phyloP scores from a whole-genome alignment of 2,329 filamentous ascomycete species.

The Periconia sp. region DNA sequence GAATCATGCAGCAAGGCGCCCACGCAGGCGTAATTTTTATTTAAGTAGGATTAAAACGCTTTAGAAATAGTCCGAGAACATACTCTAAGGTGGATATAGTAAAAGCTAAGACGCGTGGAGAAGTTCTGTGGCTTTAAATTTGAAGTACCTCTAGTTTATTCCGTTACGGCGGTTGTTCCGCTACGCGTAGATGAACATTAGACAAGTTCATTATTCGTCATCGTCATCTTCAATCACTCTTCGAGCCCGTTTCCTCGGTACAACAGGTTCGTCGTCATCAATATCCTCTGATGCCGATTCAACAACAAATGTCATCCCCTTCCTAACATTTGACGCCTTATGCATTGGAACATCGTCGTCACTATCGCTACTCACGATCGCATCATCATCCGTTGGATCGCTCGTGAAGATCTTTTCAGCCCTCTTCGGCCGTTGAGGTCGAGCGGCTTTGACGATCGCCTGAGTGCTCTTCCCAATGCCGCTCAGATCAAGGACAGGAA shows the following conservation, averaged over 20 bases:
- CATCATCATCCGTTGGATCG: slow-evolving; percentile 40
- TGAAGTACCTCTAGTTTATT: no score
- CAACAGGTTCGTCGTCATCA: slow-evolving; percentile 24
- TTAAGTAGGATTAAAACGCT: no score
- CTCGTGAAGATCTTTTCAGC: slow-evolving; percentile 44
- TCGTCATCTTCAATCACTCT: slow-evolving; percentile 40
- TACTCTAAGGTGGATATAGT: no score
- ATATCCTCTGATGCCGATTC: slow-evolving; percentile 31
- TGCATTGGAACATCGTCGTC: slow-evolving; percentile 30
- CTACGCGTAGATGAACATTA: no score
- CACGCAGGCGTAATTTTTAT: no score
- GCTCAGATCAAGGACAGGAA: slow-evolving; percentile 32
- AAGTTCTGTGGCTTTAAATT: no score
- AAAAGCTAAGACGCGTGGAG: no score
- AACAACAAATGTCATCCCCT: slow-evolving; percentile 23
- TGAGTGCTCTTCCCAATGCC: slow-evolving; percentile 42
- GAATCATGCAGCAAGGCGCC: no score
- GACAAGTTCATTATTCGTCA: slow-evolving; percentile 35
- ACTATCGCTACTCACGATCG: slow-evolving; percentile 42
- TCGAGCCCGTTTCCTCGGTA: slow-evolving; percentile 30
- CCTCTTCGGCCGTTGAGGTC: slow-evolving; percentile 23
- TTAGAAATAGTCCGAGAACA: no score
- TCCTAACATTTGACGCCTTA: slow-evolving; percentile 15
- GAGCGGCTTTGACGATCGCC: slow-evolving; percentile 34
- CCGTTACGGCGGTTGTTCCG: no score